Evolutionary conservation across 192 early-diverging fungal genomes (phyloP).

Genomic region (Podila horticola): DNA sequence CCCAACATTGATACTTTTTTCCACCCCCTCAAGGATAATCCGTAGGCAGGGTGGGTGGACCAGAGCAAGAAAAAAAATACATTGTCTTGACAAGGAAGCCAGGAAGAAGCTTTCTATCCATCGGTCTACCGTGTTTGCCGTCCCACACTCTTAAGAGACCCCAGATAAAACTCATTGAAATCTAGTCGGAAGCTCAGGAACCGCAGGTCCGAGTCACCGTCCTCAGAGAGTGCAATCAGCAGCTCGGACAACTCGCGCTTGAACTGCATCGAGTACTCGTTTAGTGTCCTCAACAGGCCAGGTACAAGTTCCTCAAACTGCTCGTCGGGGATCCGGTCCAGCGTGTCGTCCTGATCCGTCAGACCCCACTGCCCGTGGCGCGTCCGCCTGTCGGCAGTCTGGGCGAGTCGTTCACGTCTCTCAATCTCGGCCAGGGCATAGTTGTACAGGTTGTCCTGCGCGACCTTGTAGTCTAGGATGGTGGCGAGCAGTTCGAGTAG

Average conservation of each 20-base stretch:
- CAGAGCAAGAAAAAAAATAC: no score
- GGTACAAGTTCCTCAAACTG: conserved; percentile 53
- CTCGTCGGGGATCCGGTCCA: conserved; percentile 33
- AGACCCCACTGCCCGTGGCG: conserved; percentile 49
- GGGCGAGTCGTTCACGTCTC: conserved; percentile 38
- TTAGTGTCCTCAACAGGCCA: conserved; percentile 50
- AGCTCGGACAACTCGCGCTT: conserved; percentile 62
- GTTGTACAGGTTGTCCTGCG: conserved; percentile 60
- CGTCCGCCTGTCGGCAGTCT: conserved; percentile 43
- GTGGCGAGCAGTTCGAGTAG: conserved; percentile 71
- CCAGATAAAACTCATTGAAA: conserved; percentile 80
- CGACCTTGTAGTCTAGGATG: conserved; percentile 71
- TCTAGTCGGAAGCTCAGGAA: conserved; percentile 82
- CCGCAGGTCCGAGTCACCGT: conserved; percentile 76
- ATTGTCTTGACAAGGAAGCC: background rate
- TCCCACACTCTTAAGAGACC: conserved; percentile 18
- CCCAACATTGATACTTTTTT: no score
- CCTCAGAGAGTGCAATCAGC: conserved; percentile 65
- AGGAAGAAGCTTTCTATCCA: background rate
- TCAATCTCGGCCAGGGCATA: conserved; percentile 56
- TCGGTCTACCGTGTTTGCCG: background rate
- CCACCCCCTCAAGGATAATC: no score
- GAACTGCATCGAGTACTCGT: conserved; percentile 58
- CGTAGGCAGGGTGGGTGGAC: no score
- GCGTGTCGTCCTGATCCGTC: conserved; percentile 39